Evolutionary conservation across 768 basidiomycete genomes (phyloP).

Genomic region (Dendrothele bispora): DNA sequence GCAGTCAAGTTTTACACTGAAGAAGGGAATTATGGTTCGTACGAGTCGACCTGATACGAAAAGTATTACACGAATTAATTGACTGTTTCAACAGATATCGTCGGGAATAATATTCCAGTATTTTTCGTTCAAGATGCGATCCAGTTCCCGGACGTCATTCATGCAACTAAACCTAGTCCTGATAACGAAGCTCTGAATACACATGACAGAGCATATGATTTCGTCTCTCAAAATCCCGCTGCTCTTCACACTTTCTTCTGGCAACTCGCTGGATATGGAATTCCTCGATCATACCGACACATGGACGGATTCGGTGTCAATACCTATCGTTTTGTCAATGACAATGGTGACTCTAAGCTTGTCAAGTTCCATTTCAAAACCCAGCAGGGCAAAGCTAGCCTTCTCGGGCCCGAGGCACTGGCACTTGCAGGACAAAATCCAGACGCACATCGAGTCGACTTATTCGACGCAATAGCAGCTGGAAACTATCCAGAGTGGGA

Average conservation of each 20-base stretch:
- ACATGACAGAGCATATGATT: neutral
- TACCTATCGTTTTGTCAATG: conserved; percentile 1
- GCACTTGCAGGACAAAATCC: conserved; percentile 10
- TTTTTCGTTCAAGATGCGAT: conserved; percentile 1
- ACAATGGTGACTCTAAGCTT: neutral
- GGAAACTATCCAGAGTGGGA: neutral
- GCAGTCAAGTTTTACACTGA: neutral
- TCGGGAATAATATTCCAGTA: neutral
- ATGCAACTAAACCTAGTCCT: neutral
- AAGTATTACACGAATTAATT: conserved; percentile 10
- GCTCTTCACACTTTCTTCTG: neutral
- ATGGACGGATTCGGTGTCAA: neutral
- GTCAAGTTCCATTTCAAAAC: conserved; percentile 1
- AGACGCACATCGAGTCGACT: neutral
- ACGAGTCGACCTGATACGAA: neutral
- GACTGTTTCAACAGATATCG: neutral
- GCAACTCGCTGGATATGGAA: neutral
- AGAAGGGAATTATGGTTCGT: neutral
- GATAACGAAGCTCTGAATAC: neutral
- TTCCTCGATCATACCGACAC: neutral
- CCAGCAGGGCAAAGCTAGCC: conserved; percentile 8
- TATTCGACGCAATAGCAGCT: neutral
- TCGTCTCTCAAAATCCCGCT: neutral
- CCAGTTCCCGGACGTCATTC: neutral
- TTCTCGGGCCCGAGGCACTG: conserved; percentile 3